phyloP scores from a whole-genome alignment of 83 land plant genomes.

The Larix sibirica region DNA sequence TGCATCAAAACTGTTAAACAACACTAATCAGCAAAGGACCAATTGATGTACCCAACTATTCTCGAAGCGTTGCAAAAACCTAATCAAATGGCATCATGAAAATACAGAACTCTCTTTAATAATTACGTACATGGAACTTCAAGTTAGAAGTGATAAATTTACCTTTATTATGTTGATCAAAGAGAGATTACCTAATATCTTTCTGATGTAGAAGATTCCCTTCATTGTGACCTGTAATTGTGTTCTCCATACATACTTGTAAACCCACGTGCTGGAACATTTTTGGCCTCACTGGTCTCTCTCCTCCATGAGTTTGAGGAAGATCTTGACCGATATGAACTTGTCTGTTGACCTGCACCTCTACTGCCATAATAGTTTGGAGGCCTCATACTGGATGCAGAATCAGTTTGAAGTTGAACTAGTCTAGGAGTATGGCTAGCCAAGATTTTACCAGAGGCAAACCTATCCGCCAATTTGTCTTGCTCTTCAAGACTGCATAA shows the following conservation, averaged over 20 bases:
- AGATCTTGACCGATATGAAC: constrained; percentile 12
- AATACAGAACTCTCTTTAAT: too few species aligned
- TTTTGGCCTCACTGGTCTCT: not conserved
- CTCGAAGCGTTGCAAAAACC: not conserved
- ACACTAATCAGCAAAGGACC: not conserved
- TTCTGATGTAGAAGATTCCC: not conserved
- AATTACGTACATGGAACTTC: not conserved
- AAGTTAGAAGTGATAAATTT: not conserved
- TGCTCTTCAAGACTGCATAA: not conserved
- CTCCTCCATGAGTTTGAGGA: constrained; percentile 11
- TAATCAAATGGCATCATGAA: not conserved
- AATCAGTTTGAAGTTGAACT: constrained; percentile 1
- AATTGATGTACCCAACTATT: not conserved
- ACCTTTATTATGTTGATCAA: not conserved
- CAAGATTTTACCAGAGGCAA: constrained; percentile 10
- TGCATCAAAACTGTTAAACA: constrained; percentile 10
- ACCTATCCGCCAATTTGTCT: constrained; percentile 9
- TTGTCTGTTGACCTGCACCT: not conserved
- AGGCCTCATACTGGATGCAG: not conserved
- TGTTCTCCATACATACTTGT: constrained; percentile 10
- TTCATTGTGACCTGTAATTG: constrained; percentile 3
- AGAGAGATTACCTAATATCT: constrained; percentile 9
- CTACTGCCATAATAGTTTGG: not conserved
- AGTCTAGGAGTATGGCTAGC: not conserved
- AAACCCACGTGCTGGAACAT: not conserved